Evolutionary conservation across 1,284 basidiomycete genomes (phyloP).

Genomic region (Papiliotrema nemorosa): DNA sequence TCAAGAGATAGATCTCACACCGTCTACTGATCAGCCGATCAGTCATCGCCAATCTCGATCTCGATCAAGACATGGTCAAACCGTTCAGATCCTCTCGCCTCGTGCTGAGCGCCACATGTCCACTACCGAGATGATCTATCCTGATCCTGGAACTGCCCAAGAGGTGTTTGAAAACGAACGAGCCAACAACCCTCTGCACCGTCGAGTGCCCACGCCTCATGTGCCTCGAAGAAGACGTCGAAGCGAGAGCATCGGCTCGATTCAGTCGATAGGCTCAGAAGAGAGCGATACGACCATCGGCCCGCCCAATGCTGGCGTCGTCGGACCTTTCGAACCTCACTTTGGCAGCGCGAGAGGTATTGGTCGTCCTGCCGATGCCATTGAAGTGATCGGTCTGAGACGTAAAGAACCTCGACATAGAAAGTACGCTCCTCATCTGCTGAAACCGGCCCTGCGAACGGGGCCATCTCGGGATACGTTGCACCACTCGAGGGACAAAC

Average conservation of each 20-base stretch:
- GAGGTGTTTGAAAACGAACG: conserved; percentile 24
- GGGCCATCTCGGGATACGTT: neutral
- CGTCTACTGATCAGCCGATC: neutral
- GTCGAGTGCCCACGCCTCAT: conserved; percentile 30
- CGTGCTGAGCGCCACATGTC: conserved; percentile 12
- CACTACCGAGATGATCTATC: conserved; percentile 26
- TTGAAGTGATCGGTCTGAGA: conserved; percentile 36
- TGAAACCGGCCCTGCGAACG: conserved; percentile 30
- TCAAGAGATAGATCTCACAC: neutral
- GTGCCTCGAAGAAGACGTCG: conserved; percentile 4
- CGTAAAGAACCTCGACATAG: conserved; percentile 34
- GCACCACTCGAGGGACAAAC: neutral
- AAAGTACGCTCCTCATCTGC: conserved; percentile 25
- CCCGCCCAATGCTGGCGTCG: conserved; percentile 2
- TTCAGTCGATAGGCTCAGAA: neutral
- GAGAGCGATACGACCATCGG: neutral
- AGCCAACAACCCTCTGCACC: conserved; percentile 12
- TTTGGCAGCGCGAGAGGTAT: conserved; percentile 25
- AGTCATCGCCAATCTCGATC: neutral
- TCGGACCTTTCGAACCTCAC: conserved; percentile 21
- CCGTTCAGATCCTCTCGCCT: neutral
- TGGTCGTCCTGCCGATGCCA: conserved; percentile 32
- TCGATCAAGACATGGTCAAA: neutral
- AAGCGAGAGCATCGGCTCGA: neutral
- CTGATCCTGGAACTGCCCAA: conserved; percentile 25